Evolutionary conservation across 345 rosid genomes (phyloP).

Genomic region (Arabidopsis suecica): DNA sequence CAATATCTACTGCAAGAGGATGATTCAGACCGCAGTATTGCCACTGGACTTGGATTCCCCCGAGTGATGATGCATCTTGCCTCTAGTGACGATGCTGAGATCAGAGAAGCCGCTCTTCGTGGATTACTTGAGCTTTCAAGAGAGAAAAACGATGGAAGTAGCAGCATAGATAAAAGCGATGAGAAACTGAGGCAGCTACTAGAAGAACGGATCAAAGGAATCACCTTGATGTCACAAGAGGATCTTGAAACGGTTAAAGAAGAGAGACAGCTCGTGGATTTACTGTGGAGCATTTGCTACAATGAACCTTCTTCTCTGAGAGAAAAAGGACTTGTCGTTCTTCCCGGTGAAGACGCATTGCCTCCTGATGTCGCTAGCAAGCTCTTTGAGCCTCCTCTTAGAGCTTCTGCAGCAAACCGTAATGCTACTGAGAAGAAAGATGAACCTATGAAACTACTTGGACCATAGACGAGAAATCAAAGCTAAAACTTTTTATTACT

Average conservation of each 20-base stretch:
- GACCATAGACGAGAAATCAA: slow-evolving; percentile 43
- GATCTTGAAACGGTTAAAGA: slow-evolving; percentile 83
- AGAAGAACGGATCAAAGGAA: slow-evolving; percentile 65
- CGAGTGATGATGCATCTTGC: slow-evolving; percentile 91
- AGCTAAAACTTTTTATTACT: slow-evolving; percentile 11
- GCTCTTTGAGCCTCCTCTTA: slow-evolving; percentile 85
- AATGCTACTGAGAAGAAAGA: slow-evolving; percentile 54
- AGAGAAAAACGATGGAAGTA: slow-evolving; percentile 51
- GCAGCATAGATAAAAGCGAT: slow-evolving; percentile 54
- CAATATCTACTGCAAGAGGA: slow-evolving; percentile 84
- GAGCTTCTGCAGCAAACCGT: slow-evolving; percentile 70
- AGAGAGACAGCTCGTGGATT: slow-evolving; percentile 86
- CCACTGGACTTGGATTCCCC: slow-evolving; percentile 75
- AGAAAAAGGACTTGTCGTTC: slow-evolving; percentile 77
- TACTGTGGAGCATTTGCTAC: slow-evolving; percentile 72
- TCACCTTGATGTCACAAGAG: slow-evolving; percentile 75
- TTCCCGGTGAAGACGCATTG: slow-evolving; percentile 78
- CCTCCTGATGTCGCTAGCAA: slow-evolving; percentile 85
- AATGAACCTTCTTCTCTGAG: slow-evolving; percentile 76
- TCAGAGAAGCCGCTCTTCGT: slow-evolving; percentile 86
- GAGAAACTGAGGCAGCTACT: slow-evolving; percentile 73
- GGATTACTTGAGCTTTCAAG: slow-evolving; percentile 72
- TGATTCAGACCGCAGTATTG: slow-evolving; percentile 63
- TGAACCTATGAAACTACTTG: slow-evolving; percentile 66
- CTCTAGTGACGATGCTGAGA: slow-evolving; percentile 69